These are phyloP conservation scores for Skeletonema grethae DNA, from an alignment of 108 stramenopile species.

Conservation along the genomic window DNA sequence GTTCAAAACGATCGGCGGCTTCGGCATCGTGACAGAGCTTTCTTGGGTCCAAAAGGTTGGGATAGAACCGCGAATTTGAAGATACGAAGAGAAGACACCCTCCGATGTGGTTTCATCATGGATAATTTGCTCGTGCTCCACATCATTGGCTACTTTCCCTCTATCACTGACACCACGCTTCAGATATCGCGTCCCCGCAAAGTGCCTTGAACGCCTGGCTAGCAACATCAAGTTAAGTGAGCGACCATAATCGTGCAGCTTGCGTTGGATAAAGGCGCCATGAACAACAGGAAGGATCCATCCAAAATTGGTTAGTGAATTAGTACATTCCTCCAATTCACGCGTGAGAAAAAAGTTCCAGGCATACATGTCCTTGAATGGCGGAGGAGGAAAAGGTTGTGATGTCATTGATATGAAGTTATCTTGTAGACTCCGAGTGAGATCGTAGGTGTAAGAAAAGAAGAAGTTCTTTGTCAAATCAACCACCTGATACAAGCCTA, in stretches of 20 bases:
- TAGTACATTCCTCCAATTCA: conserved; percentile 84
- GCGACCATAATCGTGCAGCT: conserved; percentile 89
- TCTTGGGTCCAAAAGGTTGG: conserved; percentile 99
- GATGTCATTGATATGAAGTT: conserved; percentile 88
- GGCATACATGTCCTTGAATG: conserved; percentile 93
- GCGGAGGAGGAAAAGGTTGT: conserved; percentile 80
- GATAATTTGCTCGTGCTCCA: conserved; percentile 93
- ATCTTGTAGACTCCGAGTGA: conserved; percentile 93
- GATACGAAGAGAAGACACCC: conserved; percentile 85
- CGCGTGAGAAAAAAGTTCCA: conserved; percentile 96
- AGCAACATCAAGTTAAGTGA: conserved; percentile 89
- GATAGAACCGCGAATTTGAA: conserved; percentile 96
- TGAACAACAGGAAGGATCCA: conserved; percentile 95
- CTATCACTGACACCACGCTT: conserved; percentile 96
- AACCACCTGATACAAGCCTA: conserved; percentile 92
- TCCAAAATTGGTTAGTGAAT: conserved; percentile 79
- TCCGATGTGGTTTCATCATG: conserved; percentile 88
- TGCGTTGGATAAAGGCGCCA: conserved; percentile 94
- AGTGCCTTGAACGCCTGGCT: conserved; percentile 94
- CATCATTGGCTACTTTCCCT: conserved; percentile 97
- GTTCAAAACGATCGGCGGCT: conserved; percentile 95
- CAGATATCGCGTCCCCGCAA: conserved; percentile 97
- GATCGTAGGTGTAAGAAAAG: conserved; percentile 94
- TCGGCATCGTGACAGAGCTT: conserved; percentile 91
- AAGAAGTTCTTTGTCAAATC: conserved; percentile 97